Percentiles rank a stretch among this genome's conserved stretches.
Conservation (phyloP, 192 early-diverging fungal genomes). For the Funneliformis geosporum region DNA sequence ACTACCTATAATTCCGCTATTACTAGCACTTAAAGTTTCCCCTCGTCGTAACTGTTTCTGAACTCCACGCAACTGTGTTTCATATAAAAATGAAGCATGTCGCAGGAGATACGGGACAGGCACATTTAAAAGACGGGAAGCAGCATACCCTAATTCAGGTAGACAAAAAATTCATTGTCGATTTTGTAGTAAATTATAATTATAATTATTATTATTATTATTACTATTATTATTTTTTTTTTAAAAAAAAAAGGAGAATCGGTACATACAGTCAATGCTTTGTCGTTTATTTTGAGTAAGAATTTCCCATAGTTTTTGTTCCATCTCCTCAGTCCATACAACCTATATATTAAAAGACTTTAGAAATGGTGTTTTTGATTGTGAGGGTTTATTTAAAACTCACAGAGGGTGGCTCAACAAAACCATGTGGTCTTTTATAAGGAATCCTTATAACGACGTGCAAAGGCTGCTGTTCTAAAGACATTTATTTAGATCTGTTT, state of each 20-base stretch:
- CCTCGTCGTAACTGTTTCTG: conserved; percentile 41
- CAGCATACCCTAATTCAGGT: conserved; percentile 48
- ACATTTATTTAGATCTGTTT: no score
- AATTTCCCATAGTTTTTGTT: conserved; percentile 56
- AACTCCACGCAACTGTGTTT: conserved; percentile 56
- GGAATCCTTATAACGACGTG: conserved; percentile 59
- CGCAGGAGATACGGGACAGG: conserved; percentile 54
- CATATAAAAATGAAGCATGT: conserved; percentile 56
- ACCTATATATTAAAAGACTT: conserved; percentile 33
- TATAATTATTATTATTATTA: no score
- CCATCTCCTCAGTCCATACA: conserved; percentile 63
- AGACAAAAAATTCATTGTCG: neutral
- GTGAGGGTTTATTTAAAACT: neutral
- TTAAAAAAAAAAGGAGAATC: neutral
- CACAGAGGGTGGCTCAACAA: conserved; percentile 57
- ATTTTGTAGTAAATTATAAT: neutral
- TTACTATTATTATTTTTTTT: neutral
- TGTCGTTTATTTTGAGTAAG: conserved; percentile 53
- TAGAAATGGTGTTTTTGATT: no score
- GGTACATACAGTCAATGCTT: conserved; percentile 53
- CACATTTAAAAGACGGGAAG: conserved; percentile 52
- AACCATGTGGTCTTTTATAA: conserved; percentile 50
- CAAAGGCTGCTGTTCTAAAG: conserved; percentile 45
- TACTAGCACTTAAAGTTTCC: conserved; percentile 35
- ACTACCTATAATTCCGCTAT: neutral